These are phyloP conservation scores for Sisymbrium irio DNA, from an alignment of 345 rosid species.

Conservation along the genomic window DNA sequence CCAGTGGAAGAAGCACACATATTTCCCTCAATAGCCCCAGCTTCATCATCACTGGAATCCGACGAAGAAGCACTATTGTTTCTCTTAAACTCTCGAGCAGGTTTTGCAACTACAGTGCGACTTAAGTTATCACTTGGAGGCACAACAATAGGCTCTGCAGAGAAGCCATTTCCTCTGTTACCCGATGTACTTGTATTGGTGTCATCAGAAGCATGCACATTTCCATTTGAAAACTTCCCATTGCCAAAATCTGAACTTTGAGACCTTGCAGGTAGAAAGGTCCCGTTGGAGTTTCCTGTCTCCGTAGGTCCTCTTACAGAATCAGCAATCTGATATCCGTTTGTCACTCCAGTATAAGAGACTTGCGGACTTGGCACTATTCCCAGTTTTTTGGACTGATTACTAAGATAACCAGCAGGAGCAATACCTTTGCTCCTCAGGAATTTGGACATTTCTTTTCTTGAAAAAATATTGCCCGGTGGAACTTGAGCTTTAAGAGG, in stretches of 20 bases:
- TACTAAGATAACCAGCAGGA: conserved; percentile 51
- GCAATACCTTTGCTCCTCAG: conserved; percentile 51
- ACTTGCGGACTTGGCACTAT: conserved; percentile 39
- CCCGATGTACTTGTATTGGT: conserved; percentile 28
- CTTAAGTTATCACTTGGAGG: conserved; percentile 39
- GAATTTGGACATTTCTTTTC: conserved; percentile 76
- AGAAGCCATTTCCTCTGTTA: conserved; percentile 24
- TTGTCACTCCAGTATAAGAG: conserved; percentile 25
- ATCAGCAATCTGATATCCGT: conserved; percentile 26
- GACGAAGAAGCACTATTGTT: conserved; percentile 37
- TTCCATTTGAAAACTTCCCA: conserved; percentile 38
- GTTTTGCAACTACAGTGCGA: conserved; percentile 27
- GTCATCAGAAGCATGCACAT: conserved; percentile 33
- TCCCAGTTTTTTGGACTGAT: conserved; percentile 42
- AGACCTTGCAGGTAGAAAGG: conserved; percentile 20
- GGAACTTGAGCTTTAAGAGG: conserved; percentile 90
- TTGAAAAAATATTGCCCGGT: conserved; percentile 73
- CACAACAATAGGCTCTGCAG: conserved; percentile 31
- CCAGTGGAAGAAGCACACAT: conserved; percentile 99
- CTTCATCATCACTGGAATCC: conserved; percentile 54
- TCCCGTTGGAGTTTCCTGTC: conserved; percentile 42
- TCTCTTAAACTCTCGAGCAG: conserved; percentile 35
- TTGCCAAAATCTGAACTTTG: conserved; percentile 36
- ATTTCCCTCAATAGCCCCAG: conserved; percentile 63
- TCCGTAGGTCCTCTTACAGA: conserved; percentile 28